Conservation (phyloP, 441 rosid genomes). For the Populus hybrid region DNA sequence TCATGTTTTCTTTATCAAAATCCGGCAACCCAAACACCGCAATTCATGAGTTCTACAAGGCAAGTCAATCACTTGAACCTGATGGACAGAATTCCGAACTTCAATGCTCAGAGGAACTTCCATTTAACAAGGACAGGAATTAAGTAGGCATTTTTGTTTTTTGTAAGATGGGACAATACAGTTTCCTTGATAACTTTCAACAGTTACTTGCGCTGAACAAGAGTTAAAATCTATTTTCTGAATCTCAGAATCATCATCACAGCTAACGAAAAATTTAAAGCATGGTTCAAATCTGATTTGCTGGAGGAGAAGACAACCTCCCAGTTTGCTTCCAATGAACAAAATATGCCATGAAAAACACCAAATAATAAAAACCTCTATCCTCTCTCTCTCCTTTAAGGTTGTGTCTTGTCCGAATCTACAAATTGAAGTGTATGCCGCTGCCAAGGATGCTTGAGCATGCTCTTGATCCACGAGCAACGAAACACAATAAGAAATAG, state of each 20-base stretch:
- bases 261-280: not conserved
- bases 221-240: slow-evolving; percentile 7
- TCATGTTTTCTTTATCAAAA: too few relatives aligned
- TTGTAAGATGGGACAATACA: slow-evolving; percentile 76
- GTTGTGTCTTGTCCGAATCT: too few relatives aligned
- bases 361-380: too few relatives aligned
- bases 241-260: not conserved
- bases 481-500: too few relatives aligned
- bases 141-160: slow-evolving; percentile 38
- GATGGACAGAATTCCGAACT: slow-evolving; percentile 1
- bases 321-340: not conserved
- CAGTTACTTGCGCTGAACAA: slow-evolving; percentile 67
- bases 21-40: too few relatives aligned
- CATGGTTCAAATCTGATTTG: not conserved
- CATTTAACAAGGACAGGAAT: slow-evolving; percentile 6
- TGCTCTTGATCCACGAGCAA: too few relatives aligned
- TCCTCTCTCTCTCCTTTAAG: too few relatives aligned
- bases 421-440: too few relatives aligned
- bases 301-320: not conserved
- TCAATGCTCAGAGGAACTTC: not conserved
- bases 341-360: not conserved
- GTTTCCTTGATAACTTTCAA: slow-evolving; percentile 95
- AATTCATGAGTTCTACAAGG: slow-evolving; percentile 71
- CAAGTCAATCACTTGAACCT: slow-evolving; percentile 96
- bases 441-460: too few relatives aligned